Evolutionary conservation across 805 yeast genomes (phyloP).

Genomic region (Saccharomycopsis fodiens): DNA sequence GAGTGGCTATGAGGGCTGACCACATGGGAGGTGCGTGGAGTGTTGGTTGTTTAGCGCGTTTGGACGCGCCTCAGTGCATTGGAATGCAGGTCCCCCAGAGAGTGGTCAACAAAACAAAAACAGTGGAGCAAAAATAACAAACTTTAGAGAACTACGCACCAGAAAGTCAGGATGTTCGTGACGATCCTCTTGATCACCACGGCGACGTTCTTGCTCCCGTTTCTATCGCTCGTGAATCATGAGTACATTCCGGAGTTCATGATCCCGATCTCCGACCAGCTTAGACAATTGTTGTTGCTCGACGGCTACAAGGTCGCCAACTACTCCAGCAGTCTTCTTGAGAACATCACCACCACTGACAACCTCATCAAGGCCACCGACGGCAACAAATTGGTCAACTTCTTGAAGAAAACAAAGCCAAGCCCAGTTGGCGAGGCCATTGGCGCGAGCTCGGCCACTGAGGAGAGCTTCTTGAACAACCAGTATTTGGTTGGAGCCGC

Average conservation of each 20-base stretch:
- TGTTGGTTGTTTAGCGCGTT: not conserved
- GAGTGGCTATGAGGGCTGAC: no score
- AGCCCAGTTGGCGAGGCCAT: not conserved
- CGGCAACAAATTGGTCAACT: not conserved
- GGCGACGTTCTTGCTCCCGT: constrained; percentile 19
- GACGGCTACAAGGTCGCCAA: not conserved
- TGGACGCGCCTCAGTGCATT: not conserved
- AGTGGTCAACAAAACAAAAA: not conserved
- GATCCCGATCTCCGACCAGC: constrained; percentile 8
- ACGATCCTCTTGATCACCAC: constrained; percentile 14
- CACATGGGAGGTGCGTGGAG: not conserved
- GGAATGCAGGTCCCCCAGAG: not conserved
- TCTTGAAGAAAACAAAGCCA: not conserved
- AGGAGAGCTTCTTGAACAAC: not conserved
- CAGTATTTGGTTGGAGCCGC: not conserved
- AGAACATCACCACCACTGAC: not conserved
- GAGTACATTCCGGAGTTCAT: constrained; percentile 13
- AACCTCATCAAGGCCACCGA: not conserved
- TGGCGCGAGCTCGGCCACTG: not conserved
- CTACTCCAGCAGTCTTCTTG: not conserved
- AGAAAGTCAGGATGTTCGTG: constrained; percentile 8
- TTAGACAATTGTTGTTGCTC: constrained; percentile 6
- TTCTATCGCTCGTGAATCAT: constrained; percentile 14
- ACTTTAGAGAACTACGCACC: not conserved
- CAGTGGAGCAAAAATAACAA: not conserved